Evolutionary conservation across 495 filamentous ascomycete genomes (phyloP), one percentile per base, ranked within the genome.

Genomic region (Clavariopsis aquatica): DNA sequence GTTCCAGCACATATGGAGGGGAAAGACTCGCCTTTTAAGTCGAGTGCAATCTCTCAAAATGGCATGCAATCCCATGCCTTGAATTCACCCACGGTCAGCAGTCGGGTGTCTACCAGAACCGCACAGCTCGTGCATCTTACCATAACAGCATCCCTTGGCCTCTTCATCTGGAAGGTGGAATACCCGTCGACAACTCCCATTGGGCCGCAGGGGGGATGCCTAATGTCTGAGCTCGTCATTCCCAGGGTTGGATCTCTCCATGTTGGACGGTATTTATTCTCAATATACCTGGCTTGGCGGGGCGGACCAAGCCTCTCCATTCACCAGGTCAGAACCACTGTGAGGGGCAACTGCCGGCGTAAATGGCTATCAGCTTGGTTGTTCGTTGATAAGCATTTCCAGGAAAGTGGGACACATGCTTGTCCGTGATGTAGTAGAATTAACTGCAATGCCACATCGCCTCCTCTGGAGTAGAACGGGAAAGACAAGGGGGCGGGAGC

Each of bases 151-250:
- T 17, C 12, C 15, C 38, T 6, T 43, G 47, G 20, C 4, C 4
- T 49, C 47, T 24, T 24, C 17, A 49, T 49, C 47, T 49, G 47
- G 47, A 49, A 49, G 47, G 47, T 49, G 19, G 24, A 19, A 49
- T 24, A n/a, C 5, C 4, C 19, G 12, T 4, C 4, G 3, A 24
- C 12, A 4, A 4, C 5, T 49, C 7, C 19, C 24, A 49, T 49
- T 27, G 47, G 47, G 24, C 20, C 20, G 7, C 24, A 3, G 24
- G 23, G 24, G 24, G 38, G 47, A 49, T 49, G 47, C 47, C 6
- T 23, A 22, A 22, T 3, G 19, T 49, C 20, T 3, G 15, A 49
- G 47, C 47, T 49, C 47, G 47, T 49, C 20, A 49, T 49, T n/a
- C 47, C 47, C 24, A 27, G 47, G 24, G 24, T 5, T 24, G 20